Evolutionary conservation across 371 early-diverging fungal genomes (phyloP).

Genomic region (Mucor sp.): DNA sequence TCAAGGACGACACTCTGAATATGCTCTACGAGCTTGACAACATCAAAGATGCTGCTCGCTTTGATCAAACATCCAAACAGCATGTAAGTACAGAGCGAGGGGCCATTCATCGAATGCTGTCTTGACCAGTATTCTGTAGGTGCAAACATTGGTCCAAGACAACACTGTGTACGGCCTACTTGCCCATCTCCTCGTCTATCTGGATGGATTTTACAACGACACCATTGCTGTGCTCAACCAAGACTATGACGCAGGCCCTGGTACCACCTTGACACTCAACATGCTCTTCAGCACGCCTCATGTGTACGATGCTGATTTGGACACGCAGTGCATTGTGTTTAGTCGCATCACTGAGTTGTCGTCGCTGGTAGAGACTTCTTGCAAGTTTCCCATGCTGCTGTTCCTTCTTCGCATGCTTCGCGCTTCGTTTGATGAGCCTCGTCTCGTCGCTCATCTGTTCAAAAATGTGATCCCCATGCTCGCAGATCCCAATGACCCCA

Average conservation of each 20-base stretch:
- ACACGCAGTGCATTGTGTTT: neutral
- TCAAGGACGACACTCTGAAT: neutral
- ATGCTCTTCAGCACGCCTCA: slow-evolving; percentile 18
- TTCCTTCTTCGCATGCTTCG: slow-evolving; percentile 53
- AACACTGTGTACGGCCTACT: slow-evolving; percentile 5
- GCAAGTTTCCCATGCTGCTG: slow-evolving; percentile 48
- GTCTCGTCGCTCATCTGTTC: slow-evolving; percentile 37
- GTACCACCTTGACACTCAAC: neutral
- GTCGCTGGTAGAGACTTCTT: slow-evolving; percentile 7
- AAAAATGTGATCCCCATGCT: slow-evolving; percentile 49
- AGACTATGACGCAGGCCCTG: neutral
- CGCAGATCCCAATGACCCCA: slow-evolving; percentile 50
- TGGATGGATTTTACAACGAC: neutral
- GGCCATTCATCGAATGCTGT: neutral
- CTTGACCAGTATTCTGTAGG: neutral
- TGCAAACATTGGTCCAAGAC: neutral
- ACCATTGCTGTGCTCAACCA: neutral
- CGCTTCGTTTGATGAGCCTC: slow-evolving; percentile 31
- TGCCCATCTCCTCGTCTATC: slow-evolving; percentile 6
- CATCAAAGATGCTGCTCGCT: neutral
- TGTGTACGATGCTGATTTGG: neutral
- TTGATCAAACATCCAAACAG: neutral
- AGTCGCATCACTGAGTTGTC: slow-evolving; percentile 3
- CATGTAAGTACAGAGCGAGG: neutral
- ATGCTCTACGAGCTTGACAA: slow-evolving; percentile 7